phyloP scores from a whole-genome alignment of 148 eudicot species.

The Chenopodium berlandieri region DNA sequence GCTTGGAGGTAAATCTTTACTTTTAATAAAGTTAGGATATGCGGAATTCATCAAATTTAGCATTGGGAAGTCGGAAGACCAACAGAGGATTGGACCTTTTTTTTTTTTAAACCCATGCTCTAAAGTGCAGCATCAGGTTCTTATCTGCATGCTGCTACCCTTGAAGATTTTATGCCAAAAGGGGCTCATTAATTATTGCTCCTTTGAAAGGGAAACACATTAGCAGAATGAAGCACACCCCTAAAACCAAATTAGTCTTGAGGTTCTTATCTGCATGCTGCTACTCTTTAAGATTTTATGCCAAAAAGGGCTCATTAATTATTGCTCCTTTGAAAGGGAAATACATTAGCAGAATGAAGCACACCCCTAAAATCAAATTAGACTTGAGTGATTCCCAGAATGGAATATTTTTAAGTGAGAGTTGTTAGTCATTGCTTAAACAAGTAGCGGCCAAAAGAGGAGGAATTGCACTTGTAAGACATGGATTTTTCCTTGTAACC shows the following conservation, averaged over 20 bases:
- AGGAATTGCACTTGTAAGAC: neutral
- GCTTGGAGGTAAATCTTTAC: neutral
- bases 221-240: neutral
- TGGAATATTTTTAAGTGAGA: neutral
- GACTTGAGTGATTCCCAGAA: conserved; percentile 7
- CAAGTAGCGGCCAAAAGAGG: neutral
- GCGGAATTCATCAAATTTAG: conserved; percentile 5
- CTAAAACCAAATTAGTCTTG: neutral
- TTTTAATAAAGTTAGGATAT: neutral
- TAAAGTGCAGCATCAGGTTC: conserved; percentile 63
- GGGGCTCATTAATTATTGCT: conserved; percentile 30
- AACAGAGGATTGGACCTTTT: conserved; percentile 5
- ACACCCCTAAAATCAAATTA: neutral
- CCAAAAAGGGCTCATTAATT: conserved; percentile 29
- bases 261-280: conserved; percentile 22
- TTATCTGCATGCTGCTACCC: conserved; percentile 39
- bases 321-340: conserved; percentile 26
- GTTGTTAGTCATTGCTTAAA: neutral
- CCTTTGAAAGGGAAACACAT: conserved; percentile 15
- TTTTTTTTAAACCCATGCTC: conserved; percentile 30
- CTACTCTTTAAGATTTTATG: conserved; percentile 24
- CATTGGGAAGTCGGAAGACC: neutral
- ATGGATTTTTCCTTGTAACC: neutral
- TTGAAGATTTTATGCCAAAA: conserved; percentile 28
- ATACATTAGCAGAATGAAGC: neutral